phyloP scores from a whole-genome alignment of 768 basidiomycete species.

The Crucibulum laeve region DNA sequence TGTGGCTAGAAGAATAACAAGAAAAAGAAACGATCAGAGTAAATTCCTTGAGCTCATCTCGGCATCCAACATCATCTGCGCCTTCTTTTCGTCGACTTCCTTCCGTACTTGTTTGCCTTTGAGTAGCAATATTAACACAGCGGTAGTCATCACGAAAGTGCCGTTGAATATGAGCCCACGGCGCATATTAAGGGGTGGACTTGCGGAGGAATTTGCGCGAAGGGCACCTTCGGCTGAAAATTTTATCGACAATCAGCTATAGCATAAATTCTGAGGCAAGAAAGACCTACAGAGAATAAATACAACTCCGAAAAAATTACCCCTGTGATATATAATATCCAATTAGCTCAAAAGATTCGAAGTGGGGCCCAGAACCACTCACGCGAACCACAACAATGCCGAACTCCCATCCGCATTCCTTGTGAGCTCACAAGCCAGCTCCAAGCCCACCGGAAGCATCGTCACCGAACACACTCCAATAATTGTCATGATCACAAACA shows the following conservation, averaged over 20 bases:
- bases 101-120: constrained; percentile 62
- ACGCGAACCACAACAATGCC: constrained; percentile 75
- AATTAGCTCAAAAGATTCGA: neutral
- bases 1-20: no score
- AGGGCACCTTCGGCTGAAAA: constrained; percentile 60
- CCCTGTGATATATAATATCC: constrained; percentile 30
- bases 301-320: constrained; percentile 60
- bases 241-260: neutral
- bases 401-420: constrained; percentile 76
- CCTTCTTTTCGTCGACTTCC: constrained; percentile 56
- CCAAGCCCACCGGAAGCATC: constrained; percentile 72
- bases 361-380: constrained; percentile 13
- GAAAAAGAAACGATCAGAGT: no score
- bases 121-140: constrained; percentile 42
- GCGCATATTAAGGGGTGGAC: constrained; percentile 74
- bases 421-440: constrained; percentile 77
- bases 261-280: neutral
- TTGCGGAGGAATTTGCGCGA: constrained; percentile 52
- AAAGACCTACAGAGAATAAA: constrained; percentile 52
- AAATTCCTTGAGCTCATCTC: no score
- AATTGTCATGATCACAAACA: constrained; percentile 66
- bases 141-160: constrained; percentile 34
- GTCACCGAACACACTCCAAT: constrained; percentile 64
- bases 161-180: constrained; percentile 66
- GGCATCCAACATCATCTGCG: no score